A percentile compares a stretch with the other conserved stretches of the same genome.
These are phyloP conservation scores for Pyronema omphalodes DNA, from an alignment of 495 filamentous ascomycete genomes.

Conservation along the genomic window DNA sequence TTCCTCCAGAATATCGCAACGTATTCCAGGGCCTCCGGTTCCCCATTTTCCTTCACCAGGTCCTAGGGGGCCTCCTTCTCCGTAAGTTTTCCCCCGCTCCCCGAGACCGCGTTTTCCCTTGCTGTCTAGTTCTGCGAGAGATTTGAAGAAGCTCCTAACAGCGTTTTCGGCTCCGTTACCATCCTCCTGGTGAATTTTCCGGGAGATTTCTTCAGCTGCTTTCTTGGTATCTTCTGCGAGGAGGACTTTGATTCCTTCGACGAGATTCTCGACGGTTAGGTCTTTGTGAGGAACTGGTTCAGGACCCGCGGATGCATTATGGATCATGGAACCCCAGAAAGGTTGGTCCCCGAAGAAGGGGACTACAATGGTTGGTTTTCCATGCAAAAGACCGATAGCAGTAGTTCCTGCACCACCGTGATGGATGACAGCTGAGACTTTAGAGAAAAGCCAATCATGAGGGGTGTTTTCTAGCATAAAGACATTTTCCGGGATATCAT, in stretches of 20 bases:
- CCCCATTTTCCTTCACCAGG: conserved; percentile 22
- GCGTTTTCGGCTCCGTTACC: conserved; percentile 58
- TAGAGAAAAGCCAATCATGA: conserved; percentile 51
- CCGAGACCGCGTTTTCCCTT: conserved; percentile 13
- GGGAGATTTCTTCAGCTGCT: conserved; percentile 36
- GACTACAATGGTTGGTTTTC: conserved; percentile 46
- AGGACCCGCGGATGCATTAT: conserved; percentile 45
- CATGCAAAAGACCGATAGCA: conserved; percentile 44
- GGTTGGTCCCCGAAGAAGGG: conserved; percentile 59
- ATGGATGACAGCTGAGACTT: conserved; percentile 40
- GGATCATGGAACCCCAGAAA: conserved; percentile 68
- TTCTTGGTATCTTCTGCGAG: conserved; percentile 37
- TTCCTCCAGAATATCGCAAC: conserved; percentile 47
- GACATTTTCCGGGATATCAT: conserved; percentile 38
- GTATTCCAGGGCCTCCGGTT: conserved; percentile 34
- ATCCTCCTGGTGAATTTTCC: conserved; percentile 37
- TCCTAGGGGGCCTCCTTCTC: conserved; percentile 18
- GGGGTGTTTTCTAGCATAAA: conserved; percentile 48
- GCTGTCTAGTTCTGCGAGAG: conserved; percentile 28
- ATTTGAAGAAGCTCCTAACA: conserved; percentile 48
- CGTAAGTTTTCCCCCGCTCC: conserved; percentile 11
- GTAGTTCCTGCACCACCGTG: conserved; percentile 52
- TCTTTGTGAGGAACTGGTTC: conserved; percentile 54
- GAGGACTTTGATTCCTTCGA: conserved; percentile 50
- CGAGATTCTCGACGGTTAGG: conserved; percentile 42